Conservation (phyloP, 2,329 filamentous ascomycete genomes). For the Ophiostoma quercus region DNA sequence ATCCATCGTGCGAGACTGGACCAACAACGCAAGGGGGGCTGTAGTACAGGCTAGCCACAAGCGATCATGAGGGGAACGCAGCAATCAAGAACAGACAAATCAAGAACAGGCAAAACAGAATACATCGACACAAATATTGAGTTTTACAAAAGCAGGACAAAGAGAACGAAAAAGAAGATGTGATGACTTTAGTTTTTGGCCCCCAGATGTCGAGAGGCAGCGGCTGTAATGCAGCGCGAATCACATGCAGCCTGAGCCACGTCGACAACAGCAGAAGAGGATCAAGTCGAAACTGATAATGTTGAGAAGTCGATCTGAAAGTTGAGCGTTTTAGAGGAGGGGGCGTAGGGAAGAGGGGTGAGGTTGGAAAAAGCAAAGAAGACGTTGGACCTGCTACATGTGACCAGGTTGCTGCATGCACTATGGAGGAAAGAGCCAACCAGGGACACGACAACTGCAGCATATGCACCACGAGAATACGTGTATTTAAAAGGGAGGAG, state of each 20-base stretch:
- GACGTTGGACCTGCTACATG: background rate
- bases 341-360: background rate
- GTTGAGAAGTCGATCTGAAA: background rate
- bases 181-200: background rate
- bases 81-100: background rate
- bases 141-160: background rate
- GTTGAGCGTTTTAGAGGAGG: background rate
- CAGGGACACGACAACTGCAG: background rate
- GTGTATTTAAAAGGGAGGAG: background rate
- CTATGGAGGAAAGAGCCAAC: background rate
- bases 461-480: conserved; percentile 2
- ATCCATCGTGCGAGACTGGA: background rate
- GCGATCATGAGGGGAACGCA: background rate
- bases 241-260: background rate
- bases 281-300: background rate
- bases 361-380: background rate
- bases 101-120: background rate
- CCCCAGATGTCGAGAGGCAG: background rate
- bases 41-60: background rate
- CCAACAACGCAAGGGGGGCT: background rate
- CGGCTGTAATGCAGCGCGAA: background rate
- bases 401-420: background rate
- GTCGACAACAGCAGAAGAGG: background rate
- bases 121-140: background rate
- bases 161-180: background rate